phyloP scores from a whole-genome alignment of 345 rosid genomes.

The Anacardium occidentale region DNA sequence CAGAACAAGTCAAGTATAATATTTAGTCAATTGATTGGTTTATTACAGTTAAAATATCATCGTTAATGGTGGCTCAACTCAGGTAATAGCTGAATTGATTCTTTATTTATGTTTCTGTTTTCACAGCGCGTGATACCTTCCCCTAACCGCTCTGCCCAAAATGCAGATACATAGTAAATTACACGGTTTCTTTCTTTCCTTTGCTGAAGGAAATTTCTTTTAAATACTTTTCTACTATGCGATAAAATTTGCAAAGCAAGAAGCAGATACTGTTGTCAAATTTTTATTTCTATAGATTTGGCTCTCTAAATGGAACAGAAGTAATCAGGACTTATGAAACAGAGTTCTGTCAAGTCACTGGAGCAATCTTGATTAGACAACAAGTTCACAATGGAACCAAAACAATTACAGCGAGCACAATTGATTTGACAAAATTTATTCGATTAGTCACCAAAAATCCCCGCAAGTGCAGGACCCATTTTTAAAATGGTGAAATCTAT shows the following conservation, averaged over 20 bases:
- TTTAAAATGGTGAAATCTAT: slow-evolving; percentile 69
- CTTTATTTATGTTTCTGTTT: not conserved
- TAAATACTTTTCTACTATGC: not conserved
- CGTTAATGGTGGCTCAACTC: not conserved
- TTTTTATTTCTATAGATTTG: not conserved
- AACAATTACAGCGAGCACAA: too few species aligned
- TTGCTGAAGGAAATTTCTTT: not conserved
- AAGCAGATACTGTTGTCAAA: not conserved
- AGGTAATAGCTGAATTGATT: not conserved
- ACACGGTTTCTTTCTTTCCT: not conserved
- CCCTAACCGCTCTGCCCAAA: too few species aligned
- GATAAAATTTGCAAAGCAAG: not conserved
- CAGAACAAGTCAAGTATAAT: too few species aligned
- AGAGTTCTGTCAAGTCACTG: too few species aligned
- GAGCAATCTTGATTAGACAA: not conserved
- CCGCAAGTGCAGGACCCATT: slow-evolving; percentile 56
- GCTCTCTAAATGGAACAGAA: not conserved
- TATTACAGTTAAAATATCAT: too few species aligned
- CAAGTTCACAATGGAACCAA: too few species aligned
- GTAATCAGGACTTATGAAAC: not conserved
- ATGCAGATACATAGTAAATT: too few species aligned
- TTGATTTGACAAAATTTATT: not conserved
- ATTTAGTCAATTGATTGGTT: too few species aligned
- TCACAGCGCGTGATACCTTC: not conserved
- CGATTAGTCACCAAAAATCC: slow-evolving; percentile 57